These are phyloP conservation scores for Wolfiporia cocos DNA, from an alignment of 1,284 basidiomycete genomes.

Conservation along the genomic window DNA sequence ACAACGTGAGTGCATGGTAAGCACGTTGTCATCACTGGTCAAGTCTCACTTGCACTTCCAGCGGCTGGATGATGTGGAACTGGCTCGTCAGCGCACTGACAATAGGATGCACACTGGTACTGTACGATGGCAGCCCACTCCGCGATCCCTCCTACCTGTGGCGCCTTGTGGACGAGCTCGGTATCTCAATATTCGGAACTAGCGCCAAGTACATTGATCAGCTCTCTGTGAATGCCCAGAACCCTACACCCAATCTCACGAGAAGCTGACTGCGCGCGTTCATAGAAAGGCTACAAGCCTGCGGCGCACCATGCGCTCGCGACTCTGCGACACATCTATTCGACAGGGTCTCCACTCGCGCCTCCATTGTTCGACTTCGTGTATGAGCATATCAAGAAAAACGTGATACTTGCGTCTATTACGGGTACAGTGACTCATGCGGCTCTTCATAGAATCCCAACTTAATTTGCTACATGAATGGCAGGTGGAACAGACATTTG, in stretches of 20 bases:
- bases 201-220: slow-evolving; percentile 80
- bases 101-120: slow-evolving; percentile 67
- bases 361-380: slow-evolving; percentile 77
- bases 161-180: slow-evolving; percentile 65
- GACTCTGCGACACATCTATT: slow-evolving; percentile 72
- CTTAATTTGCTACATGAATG: neutral
- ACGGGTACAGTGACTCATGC: slow-evolving; percentile 65
- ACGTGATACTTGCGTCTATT: slow-evolving; percentile 73
- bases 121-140: slow-evolving; percentile 84
- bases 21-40: slow-evolving; percentile 3
- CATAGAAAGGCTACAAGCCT: slow-evolving; percentile 61
- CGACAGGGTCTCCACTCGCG: slow-evolving; percentile 80
- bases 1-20: slow-evolving; percentile 56
- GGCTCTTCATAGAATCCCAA: too few relatives aligned
- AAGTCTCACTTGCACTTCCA: slow-evolving; percentile 19
- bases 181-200: slow-evolving; percentile 80
- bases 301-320: slow-evolving; percentile 56
- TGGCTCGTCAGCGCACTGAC: slow-evolving; percentile 70
- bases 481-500: slow-evolving; percentile 82
- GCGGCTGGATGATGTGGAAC: slow-evolving; percentile 88
- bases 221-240: slow-evolving; percentile 45
- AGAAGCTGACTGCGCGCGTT: slow-evolving; percentile 9
- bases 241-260: slow-evolving; percentile 3
- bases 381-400: slow-evolving; percentile 59
- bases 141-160: slow-evolving; percentile 68